Evolutionary conservation across 352 stramenopile genomes (phyloP).

Genomic region (Globisporangium radiosum): DNA sequence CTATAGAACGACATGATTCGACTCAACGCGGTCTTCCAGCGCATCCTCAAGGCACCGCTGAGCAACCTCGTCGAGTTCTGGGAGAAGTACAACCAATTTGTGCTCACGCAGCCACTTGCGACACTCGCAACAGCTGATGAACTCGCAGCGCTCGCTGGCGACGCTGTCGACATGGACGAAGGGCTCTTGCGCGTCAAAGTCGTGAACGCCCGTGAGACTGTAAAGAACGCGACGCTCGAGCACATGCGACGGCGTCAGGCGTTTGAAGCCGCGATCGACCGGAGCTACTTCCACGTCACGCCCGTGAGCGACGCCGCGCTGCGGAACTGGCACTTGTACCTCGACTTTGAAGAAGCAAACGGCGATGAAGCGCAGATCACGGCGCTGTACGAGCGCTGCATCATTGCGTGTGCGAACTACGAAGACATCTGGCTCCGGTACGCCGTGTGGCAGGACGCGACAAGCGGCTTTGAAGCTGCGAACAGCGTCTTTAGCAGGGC

Average conservation of each 20-base stretch:
- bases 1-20: conserved; percentile 77
- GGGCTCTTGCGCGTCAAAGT: conserved; percentile 75
- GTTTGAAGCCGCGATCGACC: conserved; percentile 74
- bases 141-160: conserved; percentile 41
- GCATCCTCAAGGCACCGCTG: conserved; percentile 61
- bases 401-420: conserved; percentile 82
- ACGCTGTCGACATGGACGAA: conserved; percentile 61
- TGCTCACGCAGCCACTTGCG: conserved; percentile 61
- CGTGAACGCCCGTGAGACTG: conserved; percentile 61
- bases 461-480: conserved; percentile 49
- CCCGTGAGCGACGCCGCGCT: conserved; percentile 55
- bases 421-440: conserved; percentile 77
- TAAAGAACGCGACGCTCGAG: conserved; percentile 69
- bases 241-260: conserved; percentile 51
- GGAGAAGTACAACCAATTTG: conserved; percentile 85
- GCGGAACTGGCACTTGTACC: conserved; percentile 74
- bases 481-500: conserved; percentile 60
- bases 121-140: conserved; percentile 58
- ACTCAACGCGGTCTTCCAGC: conserved; percentile 77
- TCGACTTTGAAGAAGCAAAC: conserved; percentile 70
- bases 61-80: conserved; percentile 79
- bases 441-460: conserved; percentile 49
- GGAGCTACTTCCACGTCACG: conserved; percentile 80
- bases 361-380: conserved; percentile 45
- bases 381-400: conserved; percentile 67